phyloP scores from a whole-genome alignment of 176 grass and related monocot genomes.

The Carex kokanica region DNA sequence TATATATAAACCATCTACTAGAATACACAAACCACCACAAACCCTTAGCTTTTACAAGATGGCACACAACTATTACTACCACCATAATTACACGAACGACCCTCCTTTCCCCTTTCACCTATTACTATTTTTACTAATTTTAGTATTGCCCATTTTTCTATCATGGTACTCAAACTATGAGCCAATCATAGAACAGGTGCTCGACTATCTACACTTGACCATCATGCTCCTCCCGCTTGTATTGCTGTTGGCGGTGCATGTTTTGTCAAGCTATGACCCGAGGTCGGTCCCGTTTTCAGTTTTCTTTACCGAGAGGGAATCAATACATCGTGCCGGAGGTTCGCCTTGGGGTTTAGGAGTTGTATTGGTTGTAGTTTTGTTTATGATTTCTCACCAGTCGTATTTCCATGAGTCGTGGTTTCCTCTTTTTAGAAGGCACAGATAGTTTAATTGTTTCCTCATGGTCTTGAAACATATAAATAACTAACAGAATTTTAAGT shows the following conservation, averaged over 20 bases:
- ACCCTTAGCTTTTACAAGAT: not conserved
- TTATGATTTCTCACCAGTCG: constrained; percentile 42
- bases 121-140: constrained; percentile 22
- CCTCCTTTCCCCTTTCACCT: constrained; percentile 23
- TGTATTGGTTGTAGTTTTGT: constrained; percentile 25
- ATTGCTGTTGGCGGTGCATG: constrained; percentile 30
- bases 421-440: constrained; percentile 27
- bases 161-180: constrained; percentile 29
- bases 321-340: constrained; percentile 22
- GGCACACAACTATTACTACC: constrained; percentile 32
- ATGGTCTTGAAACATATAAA: not conserved
- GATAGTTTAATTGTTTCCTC: not conserved
- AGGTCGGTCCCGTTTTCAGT: constrained; percentile 18
- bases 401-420: constrained; percentile 34
- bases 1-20: not conserved
- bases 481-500: not conserved
- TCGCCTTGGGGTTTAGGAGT: constrained; percentile 30
- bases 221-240: constrained; percentile 30
- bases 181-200: constrained; percentile 8
- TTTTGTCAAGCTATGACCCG: constrained; percentile 27
- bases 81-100: not conserved
- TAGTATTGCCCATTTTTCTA: constrained; percentile 10
- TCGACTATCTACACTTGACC: constrained; percentile 14
- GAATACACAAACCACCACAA: not conserved
- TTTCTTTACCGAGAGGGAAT: constrained; percentile 16